phyloP scores from a whole-genome alignment of 768 basidiomycete species.

The Macrolepiota dolichaula region DNA sequence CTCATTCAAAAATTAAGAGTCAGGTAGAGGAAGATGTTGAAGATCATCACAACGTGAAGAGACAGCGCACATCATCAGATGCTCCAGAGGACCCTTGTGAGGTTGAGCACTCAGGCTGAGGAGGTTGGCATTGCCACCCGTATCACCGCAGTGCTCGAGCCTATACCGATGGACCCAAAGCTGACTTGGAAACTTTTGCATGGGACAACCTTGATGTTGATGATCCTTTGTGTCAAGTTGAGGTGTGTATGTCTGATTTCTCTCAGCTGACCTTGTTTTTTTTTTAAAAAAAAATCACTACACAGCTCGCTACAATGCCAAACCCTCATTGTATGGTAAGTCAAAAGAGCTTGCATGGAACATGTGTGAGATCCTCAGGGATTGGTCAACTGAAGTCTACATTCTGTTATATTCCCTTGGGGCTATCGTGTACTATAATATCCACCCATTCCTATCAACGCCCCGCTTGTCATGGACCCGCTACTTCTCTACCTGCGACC shows the following conservation, averaged over 20 bases:
- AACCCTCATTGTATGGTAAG: conserved; percentile 93
- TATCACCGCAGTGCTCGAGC: conserved; percentile 48
- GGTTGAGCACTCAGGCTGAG: conserved; percentile 37
- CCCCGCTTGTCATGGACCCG: no score
- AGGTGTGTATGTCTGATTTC: conserved; percentile 48
- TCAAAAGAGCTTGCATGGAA: conserved; percentile 94
- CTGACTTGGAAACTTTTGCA: conserved; percentile 56
- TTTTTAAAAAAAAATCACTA: not conserved
- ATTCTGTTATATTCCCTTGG: no score
- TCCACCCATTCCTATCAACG: no score
- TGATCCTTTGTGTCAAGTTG: conserved; percentile 79
- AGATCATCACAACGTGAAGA: conserved; percentile 62
- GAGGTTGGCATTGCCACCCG: conserved; percentile 42
- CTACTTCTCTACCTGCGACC: no score
- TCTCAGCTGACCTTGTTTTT: not conserved
- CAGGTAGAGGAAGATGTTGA: conserved; percentile 42
- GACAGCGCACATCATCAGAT: conserved; percentile 69
- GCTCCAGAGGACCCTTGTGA: conserved; percentile 43
- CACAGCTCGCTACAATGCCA: conserved; percentile 77
- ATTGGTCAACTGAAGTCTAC: conserved; percentile 97
- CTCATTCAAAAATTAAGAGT: conserved; percentile 7
- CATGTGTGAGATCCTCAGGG: conserved; percentile 91
- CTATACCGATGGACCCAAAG: conserved; percentile 53
- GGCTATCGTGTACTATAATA: no score
- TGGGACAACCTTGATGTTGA: conserved; percentile 96